Evolutionary conservation across 2,329 filamentous ascomycete genomes (phyloP), one percentile per base, ranked within the genome.

Genomic region (Epichloe scottii): DNA sequence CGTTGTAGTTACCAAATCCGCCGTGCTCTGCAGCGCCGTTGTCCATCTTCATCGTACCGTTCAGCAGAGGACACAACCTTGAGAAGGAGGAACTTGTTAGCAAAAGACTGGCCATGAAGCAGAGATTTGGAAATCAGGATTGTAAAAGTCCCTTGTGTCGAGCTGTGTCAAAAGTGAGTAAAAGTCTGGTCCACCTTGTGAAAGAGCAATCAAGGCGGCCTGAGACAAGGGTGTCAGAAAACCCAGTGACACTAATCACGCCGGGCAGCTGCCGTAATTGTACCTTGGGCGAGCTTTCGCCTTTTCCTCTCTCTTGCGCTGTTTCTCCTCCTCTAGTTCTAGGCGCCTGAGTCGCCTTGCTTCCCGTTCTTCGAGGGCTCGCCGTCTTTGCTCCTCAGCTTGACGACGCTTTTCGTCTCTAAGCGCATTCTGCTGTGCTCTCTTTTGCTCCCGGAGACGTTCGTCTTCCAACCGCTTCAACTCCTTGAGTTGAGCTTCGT

Each of bases 1-100:
- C 70, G 48, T 68, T 70, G 63, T 76, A 77, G 50, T 76, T 74
- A 52, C 78, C 78, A 64, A 82, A 82, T 6, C 77, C 76, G 50
- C 77, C 75, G 54, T 80, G 73, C 55, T 81, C 78, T 38, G 71
- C 70, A n/a, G 70, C 68, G 52, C 71, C 71, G 55, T 76, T 76
- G 58, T 78, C 76, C 39, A 72, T 69, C 57, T 85, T 84, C 72
- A 85, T 85, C 34, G 85, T 87, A 49, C 89, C 88, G 64, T 94
- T 94, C 55, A 94, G 82, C 66, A 93, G 74, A 46, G 88, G 88
- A 66, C 88, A 94, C 61, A 90, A 78, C 66, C 84, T 89, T 76
- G 54, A 51, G 17, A 48, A n/a, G 26, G 42, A 51, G 5, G 2
- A 38, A 40, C 8, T n/a, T 11, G 58, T 59, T 56, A 62, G 60